Evolutionary conservation across 176 grass and related monocot genomes (phyloP).

Genomic region (Cymbopogon citratus): DNA sequence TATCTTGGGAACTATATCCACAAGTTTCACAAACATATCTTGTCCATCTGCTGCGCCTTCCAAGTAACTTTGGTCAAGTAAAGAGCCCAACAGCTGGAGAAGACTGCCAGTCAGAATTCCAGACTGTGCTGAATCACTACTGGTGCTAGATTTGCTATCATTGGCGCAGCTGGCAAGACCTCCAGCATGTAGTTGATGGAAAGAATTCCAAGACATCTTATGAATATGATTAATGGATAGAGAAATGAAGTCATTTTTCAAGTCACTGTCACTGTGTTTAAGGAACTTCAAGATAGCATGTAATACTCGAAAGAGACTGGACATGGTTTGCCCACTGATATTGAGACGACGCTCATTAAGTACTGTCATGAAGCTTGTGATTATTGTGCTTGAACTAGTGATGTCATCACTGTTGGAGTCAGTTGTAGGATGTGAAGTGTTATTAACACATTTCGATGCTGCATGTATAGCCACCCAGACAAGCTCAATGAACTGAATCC

Average conservation of each 20-base stretch:
- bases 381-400: slow-evolving; percentile 23
- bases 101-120: slow-evolving; percentile 51
- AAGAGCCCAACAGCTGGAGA: slow-evolving; percentile 80
- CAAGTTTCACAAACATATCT: slow-evolving; percentile 43
- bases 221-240: slow-evolving; percentile 52
- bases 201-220: slow-evolving; percentile 50
- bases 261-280: slow-evolving; percentile 41
- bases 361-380: slow-evolving; percentile 44
- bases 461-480: slow-evolving; percentile 47
- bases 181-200: slow-evolving; percentile 27
- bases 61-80: slow-evolving; percentile 50
- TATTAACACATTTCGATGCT: slow-evolving; percentile 32
- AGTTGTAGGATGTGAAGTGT: slow-evolving; percentile 22
- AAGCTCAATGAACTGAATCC: slow-evolving; percentile 62
- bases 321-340: slow-evolving; percentile 33
- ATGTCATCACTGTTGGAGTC: neutral
- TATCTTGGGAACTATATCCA: slow-evolving; percentile 56
- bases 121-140: slow-evolving; percentile 22
- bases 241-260: slow-evolving; percentile 49
- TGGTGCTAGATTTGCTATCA: slow-evolving; percentile 8
- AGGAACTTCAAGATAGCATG: slow-evolving; percentile 66
- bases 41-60: slow-evolving; percentile 25
- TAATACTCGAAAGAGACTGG: slow-evolving; percentile 58
- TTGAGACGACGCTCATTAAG: slow-evolving; percentile 28
- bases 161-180: slow-evolving; percentile 8